phyloP scores from a whole-genome alignment of 495 filamentous ascomycete species.

The Parachaetomium inaequale region DNA sequence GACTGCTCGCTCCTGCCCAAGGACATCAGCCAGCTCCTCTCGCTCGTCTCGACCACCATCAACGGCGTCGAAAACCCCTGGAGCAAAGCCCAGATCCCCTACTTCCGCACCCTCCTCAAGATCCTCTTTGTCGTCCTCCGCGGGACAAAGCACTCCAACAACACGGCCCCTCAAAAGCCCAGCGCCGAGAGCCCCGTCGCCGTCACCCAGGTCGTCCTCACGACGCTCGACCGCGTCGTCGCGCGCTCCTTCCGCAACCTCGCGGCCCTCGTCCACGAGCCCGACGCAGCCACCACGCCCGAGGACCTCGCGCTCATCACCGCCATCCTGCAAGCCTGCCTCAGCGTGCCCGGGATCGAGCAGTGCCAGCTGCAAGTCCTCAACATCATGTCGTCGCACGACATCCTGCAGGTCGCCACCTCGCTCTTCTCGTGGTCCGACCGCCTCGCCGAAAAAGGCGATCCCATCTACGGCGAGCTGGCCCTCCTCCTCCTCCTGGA shows the following conservation, averaged over 20 bases:
- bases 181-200: conserved; percentile 32
- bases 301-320: conserved; percentile 83
- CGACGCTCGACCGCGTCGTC: conserved; percentile 73
- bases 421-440: conserved; percentile 95
- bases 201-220: conserved; percentile 56
- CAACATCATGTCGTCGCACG: conserved; percentile 58
- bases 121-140: conserved; percentile 80
- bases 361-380: conserved; percentile 61
- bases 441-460: conserved; percentile 64
- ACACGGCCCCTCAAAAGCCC: conserved; percentile 23
- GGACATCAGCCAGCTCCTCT: conserved; percentile 61
- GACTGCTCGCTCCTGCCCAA: conserved; percentile 55
- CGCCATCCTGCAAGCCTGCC: conserved; percentile 77
- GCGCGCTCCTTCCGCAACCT: conserved; percentile 75
- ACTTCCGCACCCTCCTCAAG: conserved; percentile 78
- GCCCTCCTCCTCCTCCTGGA: conserved; percentile 83
- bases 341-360: conserved; percentile 66
- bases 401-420: conserved; percentile 74
- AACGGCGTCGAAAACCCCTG: conserved; percentile 61
- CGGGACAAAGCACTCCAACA: conserved; percentile 39
- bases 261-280: conserved; percentile 67
- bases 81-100: conserved; percentile 57
- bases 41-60: conserved; percentile 64
- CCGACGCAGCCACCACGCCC: conserved; percentile 46
- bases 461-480: conserved; percentile 93